Conservation (phyloP, 331 rosid species). For the Acacia pycnantha region DNA sequence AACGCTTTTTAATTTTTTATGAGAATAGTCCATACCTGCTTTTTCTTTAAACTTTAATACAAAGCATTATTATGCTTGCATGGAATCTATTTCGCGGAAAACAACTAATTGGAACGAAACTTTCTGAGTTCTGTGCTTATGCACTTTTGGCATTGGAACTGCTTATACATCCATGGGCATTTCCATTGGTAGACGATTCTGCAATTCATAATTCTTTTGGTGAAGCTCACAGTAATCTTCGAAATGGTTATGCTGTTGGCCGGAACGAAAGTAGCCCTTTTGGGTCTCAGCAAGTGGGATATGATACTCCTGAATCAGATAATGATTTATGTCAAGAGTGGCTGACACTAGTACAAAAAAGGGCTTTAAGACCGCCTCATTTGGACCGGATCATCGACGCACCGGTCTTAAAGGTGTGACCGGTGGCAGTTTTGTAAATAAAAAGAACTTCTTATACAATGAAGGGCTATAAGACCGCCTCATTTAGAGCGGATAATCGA, state of each 20-base stretch:
- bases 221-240: conserved; percentile 28
- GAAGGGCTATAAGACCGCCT: no score
- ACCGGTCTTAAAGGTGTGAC: no score
- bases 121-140: conserved; percentile 76
- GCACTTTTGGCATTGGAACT: conserved; percentile 84
- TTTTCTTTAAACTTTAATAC: not conserved
- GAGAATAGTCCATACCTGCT: not conserved
- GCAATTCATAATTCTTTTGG: conserved; percentile 21
- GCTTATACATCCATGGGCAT: conserved; percentile 88
- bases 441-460: no score
- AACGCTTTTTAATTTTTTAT: not conserved
- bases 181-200: conserved; percentile 47
- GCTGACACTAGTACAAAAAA: no score
- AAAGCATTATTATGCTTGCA: conserved; percentile 5
- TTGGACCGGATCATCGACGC: no score
- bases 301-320: conserved; percentile 36
- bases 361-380: no score
- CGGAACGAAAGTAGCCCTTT: conserved; percentile 25
- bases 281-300: conserved; percentile 34
- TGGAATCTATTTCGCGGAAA: conserved; percentile 49
- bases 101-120: conserved; percentile 66
- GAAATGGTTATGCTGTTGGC: conserved; percentile 34
- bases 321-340: conserved; percentile 46
- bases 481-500: no score
- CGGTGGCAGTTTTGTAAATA: no score